Evolutionary conservation across 2,329 filamentous ascomycete species (phyloP), one percentile per base, ranked within the genome.

Genomic region (Phaeophleospora eucalypticola): DNA sequence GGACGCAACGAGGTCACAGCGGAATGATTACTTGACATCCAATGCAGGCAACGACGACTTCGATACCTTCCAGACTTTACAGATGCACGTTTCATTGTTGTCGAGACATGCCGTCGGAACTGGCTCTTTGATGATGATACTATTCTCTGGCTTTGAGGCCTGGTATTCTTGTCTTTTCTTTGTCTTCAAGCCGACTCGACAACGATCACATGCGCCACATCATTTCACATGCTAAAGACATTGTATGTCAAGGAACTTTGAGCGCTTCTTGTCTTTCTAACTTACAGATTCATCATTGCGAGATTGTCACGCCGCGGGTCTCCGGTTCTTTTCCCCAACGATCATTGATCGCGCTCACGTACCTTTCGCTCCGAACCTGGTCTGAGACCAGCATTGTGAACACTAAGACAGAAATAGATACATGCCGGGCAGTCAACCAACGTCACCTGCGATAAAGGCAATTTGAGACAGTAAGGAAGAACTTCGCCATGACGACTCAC

Each of bases 361-460:
- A 29, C 24, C 12, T 29, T 29, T 29, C 24, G 24, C 24, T 29
- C 12, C 15, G 41, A 32, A 48, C 32, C 10, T 46, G 48, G 50
- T 56, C 53, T 53, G 53, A 44, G 50, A 56, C 47, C 46, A 36
- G 38, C 37, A 37, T 41, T 41, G 33, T 36, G 18, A n/a, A 37
- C n/a, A 33, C 16, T 38, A 7, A 35, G 34, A 33, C 17, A 24
- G 29, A 15, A 45, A 50, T 40, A 41, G 40, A 46, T 36, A 18
- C 46, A 49, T 55, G 52, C 52, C 46, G 53, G 53, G 45, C 53
- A 56, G 48, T 48, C 21, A 37, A 4, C 16, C 12, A 4, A 29
- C 12, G 7, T 29, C 24, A 7, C 7, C 6, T 29, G 12, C 6
- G 24, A 29, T 7, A 29, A 12, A 29, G 7, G 7, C 12, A 29